Base-by-base conservation (phyloP, 371 early-diverging fungal species). In the Chytridium lagenaria region DNA sequence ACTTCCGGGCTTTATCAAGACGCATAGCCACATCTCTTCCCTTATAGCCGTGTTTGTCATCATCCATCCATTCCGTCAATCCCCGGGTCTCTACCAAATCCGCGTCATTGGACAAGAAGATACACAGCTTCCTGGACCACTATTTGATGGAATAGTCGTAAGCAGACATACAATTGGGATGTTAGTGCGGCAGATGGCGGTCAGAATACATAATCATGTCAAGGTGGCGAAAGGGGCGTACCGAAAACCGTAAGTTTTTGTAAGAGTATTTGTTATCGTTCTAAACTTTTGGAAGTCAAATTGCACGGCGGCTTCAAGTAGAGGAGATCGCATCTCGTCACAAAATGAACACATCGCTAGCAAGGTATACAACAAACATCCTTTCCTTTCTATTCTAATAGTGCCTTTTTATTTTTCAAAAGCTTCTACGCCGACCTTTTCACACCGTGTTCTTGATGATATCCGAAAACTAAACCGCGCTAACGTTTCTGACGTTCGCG, bases 131-230 rank as follows among this genome's bases (percentile, higher is more conserved):
- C 85, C 90, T 76, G 93, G 93, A 2, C 93, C 93, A 2, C 75
- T 93, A 28, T 82, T 85, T 19, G 92, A 93, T 76, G 92, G 91
- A 19, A 90, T 90, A 82, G 79, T 91, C 2, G 87, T 92, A 1
- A 88, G 87, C 67, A 82, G 91, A 15, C 90, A 90, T 78, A 82
- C 89, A 0, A 76, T 93, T 2, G 93, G 91, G 0, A 78, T 82
- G 30, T 84, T 93, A 79, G 86, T 91, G 2, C 86, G 93, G 34
- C 87, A 85, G 39, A 92, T 92, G 5, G 87, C 90, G n/a, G 85
- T 90, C 40, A 88, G 90, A 10, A 91, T 89, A 1, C 90, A 91
- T 33, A 82, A 69, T 51, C 28, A 57, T 50, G 71, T 71, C 40
- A 37, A 71, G 36, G 37, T 67, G 1, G 10, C 59, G 34, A 78